Evolutionary conservation across 345 rosid genomes (phyloP), one percentile per base, ranked within the genome.

Genomic region (Excoecaria cochinchinensis): DNA sequence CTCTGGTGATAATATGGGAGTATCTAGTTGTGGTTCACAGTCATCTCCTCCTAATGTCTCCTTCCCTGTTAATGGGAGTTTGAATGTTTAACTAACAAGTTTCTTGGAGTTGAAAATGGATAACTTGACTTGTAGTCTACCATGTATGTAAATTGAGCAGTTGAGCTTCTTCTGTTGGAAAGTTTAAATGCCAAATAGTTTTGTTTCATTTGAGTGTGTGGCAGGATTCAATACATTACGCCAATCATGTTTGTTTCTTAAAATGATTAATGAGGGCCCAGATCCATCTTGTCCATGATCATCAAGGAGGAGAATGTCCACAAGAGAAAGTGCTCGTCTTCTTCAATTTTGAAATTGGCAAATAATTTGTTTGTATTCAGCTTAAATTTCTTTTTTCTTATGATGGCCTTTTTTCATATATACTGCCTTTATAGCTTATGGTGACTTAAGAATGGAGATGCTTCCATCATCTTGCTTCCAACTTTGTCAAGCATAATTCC

Each of bases 21-120:
- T 79, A 75, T 86, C 90, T 17, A 86, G 83, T 61, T 82, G 76
- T 0, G 86, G 80, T 57, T 89, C 90, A 14, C 84, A 84, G 44
- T 83, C 91, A 47, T 89, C 90, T 77, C 82, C 64, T 25, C 86
- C 85, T 69, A 85, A 80, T 74, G 40, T 72, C 61, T 81, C 81
- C 59, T 79, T 82, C 76, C 87, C 82, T 24, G n/a, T 69, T 71
- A 81, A 67, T 36, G 72, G 59, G 44, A 70, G 73, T 72, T 70
- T 44, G 62, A 73, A 77, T 57, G 61, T 72, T 64, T 75, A 40
- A 69, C 50, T 68, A 44, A 57, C 72, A 53, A 65, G 69, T 3
- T 17, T 31, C 6, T 24, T 39, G 17, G 38, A 5, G 67, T 42
- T 19, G 4, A 70, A 31, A 44, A 44, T 6, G 48, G 48, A 44